Evolutionary conservation across 176 grass and related monocot species (phyloP), one percentile per base, ranked within the genome.

Genomic region (Microstegium vimineum): DNA sequence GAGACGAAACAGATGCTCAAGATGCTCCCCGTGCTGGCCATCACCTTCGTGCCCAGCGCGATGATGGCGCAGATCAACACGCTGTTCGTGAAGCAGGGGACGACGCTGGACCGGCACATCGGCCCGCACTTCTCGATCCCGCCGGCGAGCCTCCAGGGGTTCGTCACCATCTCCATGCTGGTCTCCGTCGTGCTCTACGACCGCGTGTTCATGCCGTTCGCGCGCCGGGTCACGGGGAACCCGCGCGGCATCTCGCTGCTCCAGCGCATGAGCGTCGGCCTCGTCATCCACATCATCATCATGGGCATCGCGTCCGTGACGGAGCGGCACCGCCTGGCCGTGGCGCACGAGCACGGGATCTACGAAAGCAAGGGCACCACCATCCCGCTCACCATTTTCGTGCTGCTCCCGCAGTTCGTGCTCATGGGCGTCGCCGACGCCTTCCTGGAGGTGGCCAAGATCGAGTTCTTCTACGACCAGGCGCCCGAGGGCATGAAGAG

Each of bases 401-500:
- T 97, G 3, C 86, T 97, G 22, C 84, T 97, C 35, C 94, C 94
- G 68, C 94, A 97, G 78, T 97, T 97, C 88, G 82, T 78, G 67
- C 85, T 97, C 47, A 97, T 97, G 94, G 94, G 94, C 69, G 54
- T 94, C 2, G 94, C 94, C 46, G 94, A 97, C 47, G 84, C 94
- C 10, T 97, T 97, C 87, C 78, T 94, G 9, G 94, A 91, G 74
- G 94, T 97, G 25, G 94, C 94, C 36, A 97, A 94, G 88, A 91
- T 97, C 59, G 91, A 97, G 86, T 97, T 97, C 81, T 97, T 97
- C 84, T 97, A 97, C 40, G 94, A 97, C 78, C 94, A 97, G 83
- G 91, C 94, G 26, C 94, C 91, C 2, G 94, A 97, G 83, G 94
- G 94, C 17, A 94, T 97, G 94, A 97, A 97, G 79, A 97, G 94